phyloP scores from a whole-genome alignment of 2,329 filamentous ascomycete species.

The Penicillium freii region DNA sequence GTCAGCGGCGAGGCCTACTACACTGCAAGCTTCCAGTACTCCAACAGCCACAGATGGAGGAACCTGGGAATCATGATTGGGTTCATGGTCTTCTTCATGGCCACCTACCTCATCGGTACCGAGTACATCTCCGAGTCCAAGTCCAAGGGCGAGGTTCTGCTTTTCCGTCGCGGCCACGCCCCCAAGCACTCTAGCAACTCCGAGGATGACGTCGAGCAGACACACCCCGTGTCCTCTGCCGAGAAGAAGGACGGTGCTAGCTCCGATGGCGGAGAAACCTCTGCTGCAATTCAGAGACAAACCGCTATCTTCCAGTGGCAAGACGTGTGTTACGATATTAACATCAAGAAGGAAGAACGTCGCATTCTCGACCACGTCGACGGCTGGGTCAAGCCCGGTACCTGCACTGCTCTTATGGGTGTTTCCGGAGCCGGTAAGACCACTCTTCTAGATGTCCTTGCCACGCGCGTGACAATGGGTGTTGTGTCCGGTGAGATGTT shows the following conservation, averaged over 20 bases:
- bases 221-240: constrained; percentile 22
- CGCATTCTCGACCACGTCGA: constrained; percentile 82
- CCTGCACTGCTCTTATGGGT: constrained; percentile 83
- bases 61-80: constrained; percentile 69
- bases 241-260: constrained; percentile 36
- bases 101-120: constrained; percentile 62
- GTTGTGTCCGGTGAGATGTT: constrained; percentile 84
- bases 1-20: constrained; percentile 63
- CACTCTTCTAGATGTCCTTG: constrained; percentile 81
- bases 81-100: constrained; percentile 62
- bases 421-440: constrained; percentile 94
- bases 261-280: constrained; percentile 21
- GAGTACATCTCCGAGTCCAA: constrained; percentile 64
- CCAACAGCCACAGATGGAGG: constrained; percentile 59
- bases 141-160: constrained; percentile 73
- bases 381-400: constrained; percentile 92
- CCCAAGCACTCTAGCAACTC: constrained; percentile 34
- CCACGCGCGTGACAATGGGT: constrained; percentile 83
- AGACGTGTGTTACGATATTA: constrained; percentile 77
- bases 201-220: constrained; percentile 32
- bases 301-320: constrained; percentile 84
- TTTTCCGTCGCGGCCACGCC: constrained; percentile 70
- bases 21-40: constrained; percentile 56
- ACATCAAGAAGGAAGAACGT: constrained; percentile 72
- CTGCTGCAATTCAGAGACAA: constrained; percentile 57